A percentile compares a stretch with the other conserved stretches of the same genome.
Conservation (phyloP, 1,284 basidiomycete species). For the Agaricales sp. region DNA sequence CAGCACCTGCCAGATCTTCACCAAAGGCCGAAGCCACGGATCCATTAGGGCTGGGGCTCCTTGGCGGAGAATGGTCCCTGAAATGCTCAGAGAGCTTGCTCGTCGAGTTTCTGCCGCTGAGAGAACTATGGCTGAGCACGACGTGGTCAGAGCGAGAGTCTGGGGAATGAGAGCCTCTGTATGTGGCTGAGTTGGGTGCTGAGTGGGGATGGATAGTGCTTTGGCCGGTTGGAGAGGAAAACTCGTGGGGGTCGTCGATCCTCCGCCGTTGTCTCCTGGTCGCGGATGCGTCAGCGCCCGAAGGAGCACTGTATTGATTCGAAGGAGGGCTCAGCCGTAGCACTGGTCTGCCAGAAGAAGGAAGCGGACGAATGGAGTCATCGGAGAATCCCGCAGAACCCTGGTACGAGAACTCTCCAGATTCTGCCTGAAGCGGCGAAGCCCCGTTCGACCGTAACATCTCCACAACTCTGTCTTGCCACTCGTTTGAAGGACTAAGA, state of each 20-base stretch:
- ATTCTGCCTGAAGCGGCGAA: neutral
- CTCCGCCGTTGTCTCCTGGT: constrained; percentile 18
- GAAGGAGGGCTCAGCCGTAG: neutral
- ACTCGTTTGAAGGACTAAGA: constrained; percentile 65
- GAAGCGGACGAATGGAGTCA: neutral
- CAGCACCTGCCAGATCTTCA: constrained; percentile 53
- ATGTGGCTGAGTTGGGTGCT: neutral
- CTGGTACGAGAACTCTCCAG: neutral
- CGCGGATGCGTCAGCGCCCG: constrained; percentile 10
- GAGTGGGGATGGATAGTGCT: neutral
- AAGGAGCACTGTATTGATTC: too few relatives aligned
- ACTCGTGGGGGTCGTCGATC: constrained; percentile 14
- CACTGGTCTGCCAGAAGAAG: neutral
- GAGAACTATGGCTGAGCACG: constrained; percentile 10
- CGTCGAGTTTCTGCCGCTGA: constrained; percentile 5
- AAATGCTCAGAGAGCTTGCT: constrained; percentile 3
- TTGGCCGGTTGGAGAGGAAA: neutral
- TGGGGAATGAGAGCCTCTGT: neutral
- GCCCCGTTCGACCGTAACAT: constrained; percentile 20
- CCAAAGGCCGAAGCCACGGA: constrained; percentile 28
- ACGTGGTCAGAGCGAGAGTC: neutral
- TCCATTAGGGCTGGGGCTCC: constrained; percentile 20
- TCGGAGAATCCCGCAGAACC: too few relatives aligned
- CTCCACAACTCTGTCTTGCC: constrained; percentile 58
- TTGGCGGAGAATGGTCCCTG: constrained; percentile 9